Conservation (phyloP, 805 yeast species). For the Kazachstania martiniae region DNA sequence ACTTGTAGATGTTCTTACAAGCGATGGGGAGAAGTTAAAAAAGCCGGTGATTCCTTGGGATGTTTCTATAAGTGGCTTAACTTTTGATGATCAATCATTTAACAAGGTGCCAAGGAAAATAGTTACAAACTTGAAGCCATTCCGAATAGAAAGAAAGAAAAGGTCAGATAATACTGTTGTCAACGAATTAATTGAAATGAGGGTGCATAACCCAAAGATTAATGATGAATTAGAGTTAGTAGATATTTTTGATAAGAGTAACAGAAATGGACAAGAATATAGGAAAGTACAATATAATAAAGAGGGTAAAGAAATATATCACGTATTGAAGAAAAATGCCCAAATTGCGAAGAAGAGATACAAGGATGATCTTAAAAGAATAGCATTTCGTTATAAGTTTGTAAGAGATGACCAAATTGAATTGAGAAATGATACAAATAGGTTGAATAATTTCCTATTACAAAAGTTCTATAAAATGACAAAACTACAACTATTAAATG, state of each 20-base stretch:
- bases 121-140: constrained; percentile 29
- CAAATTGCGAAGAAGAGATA: constrained; percentile 2
- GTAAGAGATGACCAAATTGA: constrained; percentile 19
- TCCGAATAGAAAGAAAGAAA: constrained; percentile 38
- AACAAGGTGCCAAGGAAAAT: constrained; percentile 29
- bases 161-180: constrained; percentile 32
- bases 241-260: constrained; percentile 11
- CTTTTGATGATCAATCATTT: constrained; percentile 26
- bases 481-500: constrained; percentile 14
- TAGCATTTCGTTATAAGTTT: constrained; percentile 17
- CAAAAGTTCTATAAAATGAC: constrained; percentile 18
- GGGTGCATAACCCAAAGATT: constrained; percentile 24
- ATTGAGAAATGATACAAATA: constrained; percentile 13
- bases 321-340: constrained; percentile 6
- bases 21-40: constrained; percentile 4
- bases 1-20: background rate
- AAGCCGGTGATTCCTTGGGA: constrained; percentile 31
- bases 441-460: constrained; percentile 13
- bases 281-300: background rate
- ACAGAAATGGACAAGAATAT: too few species aligned
- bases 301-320: constrained; percentile 2
- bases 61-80: constrained; percentile 29
- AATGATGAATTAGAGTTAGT: constrained; percentile 23
- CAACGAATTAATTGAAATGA: constrained; percentile 12
- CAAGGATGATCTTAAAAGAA: constrained; percentile 9